These are phyloP conservation scores for Fusarium paranaense DNA, from an alignment of 2,329 filamentous ascomycete genomes.

Conservation along the genomic window DNA sequence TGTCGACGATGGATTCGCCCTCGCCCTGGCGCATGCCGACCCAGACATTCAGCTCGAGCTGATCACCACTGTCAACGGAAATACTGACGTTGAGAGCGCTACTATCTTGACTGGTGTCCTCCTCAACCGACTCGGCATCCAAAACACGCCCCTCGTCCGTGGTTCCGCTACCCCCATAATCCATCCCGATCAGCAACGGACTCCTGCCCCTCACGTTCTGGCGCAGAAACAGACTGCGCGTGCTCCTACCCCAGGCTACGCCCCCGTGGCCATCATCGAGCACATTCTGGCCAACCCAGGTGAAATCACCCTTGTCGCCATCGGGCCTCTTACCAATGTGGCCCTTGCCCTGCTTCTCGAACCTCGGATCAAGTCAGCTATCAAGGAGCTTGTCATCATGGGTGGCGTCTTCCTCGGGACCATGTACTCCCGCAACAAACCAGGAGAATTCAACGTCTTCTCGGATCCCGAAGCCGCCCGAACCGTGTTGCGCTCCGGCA, in stretches of 20 bases:
- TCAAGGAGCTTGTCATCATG: slow-evolving; percentile 26
- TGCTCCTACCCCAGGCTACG: slow-evolving; percentile 3
- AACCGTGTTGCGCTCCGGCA: slow-evolving; percentile 9
- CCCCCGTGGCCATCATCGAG: slow-evolving; percentile 15
- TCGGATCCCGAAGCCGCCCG: slow-evolving; percentile 21
- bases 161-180: slow-evolving; percentile 16
- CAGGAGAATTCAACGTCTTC: slow-evolving; percentile 23
- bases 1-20: slow-evolving; percentile 72
- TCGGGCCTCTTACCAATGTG: slow-evolving; percentile 22
- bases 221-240: slow-evolving; percentile 8
- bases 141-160: slow-evolving; percentile 9
- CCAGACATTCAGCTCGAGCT: slow-evolving; percentile 77
- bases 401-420: slow-evolving; percentile 15
- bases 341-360: slow-evolving; percentile 17
- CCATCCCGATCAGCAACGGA: slow-evolving; percentile 1
- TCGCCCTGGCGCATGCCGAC: slow-evolving; percentile 53
- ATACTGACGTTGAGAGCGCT: slow-evolving; percentile 90
- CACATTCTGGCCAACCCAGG: slow-evolving; percentile 21
- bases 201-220: slow-evolving; percentile 4
- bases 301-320: slow-evolving; percentile 20
- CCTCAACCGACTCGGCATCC: slow-evolving; percentile 8
- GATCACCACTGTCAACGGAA: slow-evolving; percentile 83
- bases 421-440: slow-evolving; percentile 10
- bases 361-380: slow-evolving; percentile 8
- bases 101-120: slow-evolving; percentile 47